Base-by-base conservation (phyloP, 345 rosid species). In the Lepidium sativum region DNA sequence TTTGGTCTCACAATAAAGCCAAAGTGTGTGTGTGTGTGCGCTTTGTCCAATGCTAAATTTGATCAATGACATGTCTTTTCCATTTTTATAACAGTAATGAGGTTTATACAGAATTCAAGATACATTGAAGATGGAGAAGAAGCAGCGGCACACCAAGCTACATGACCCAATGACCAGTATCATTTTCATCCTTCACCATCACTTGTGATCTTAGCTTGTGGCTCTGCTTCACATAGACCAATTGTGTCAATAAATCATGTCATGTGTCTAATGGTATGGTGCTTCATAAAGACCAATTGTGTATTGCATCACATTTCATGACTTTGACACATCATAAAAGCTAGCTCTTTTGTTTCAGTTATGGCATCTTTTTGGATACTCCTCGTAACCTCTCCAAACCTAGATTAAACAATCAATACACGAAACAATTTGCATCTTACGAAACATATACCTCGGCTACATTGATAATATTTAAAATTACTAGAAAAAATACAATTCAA, bases 121-220 rank as follows among this genome's bases (percentile, higher is more conserved):
- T 61, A 23, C 20, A 47, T n/a, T n/a, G 34, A 34, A 62, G 27
- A 47, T 47, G 55, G 23, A 62, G 42, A 45, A 62, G 35, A 45
- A 45, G 57, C 25, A 25, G 50, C 42, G 18, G 56, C 11, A 54
- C 17, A 70, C 29, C 17, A 34, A 43, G 56, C 35, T 6, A 35
- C 57, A 35, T 34, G 62, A 61, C 68, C 41, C 23, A 16, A 3
- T 39, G 35, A 23, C 21, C 48, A 61, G 23, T 39, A 60, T 60
- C 23, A 45, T 18, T 45, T 41, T 18, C 54, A 33, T 33, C 29
- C 25, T 16, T 29, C 8, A 32, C 43, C 23, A 21, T 43, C 68
- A 43, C 17, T 70, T 43, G 39, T 41, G 66, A 51, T 51, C 67
- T 59, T 68, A 40, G 67, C 29, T 51, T 53, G 23, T 48, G 52